Evolutionary conservation across 2,329 filamentous ascomycete genomes (phyloP).

Genomic region (Tolypocladium pustulatum): DNA sequence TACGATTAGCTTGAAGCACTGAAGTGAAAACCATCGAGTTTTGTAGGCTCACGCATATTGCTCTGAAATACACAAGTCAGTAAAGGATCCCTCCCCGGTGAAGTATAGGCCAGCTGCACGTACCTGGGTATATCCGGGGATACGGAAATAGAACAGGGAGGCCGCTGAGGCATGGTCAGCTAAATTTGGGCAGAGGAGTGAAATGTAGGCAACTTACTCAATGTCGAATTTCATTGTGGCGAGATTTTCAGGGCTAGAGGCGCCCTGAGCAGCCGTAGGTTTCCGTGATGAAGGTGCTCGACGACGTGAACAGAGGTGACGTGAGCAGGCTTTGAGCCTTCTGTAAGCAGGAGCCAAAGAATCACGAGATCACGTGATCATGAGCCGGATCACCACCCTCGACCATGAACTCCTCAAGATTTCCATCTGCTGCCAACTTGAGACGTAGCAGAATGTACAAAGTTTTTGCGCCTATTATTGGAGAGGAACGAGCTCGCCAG

Average conservation of each 20-base stretch:
- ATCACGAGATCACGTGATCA: constrained; percentile 21
- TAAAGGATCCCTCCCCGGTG: too few relatives aligned
- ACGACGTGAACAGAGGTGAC: constrained; percentile 1
- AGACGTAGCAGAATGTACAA: not conserved
- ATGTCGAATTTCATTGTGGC: constrained; percentile 41
- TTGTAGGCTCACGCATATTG: constrained; percentile 40
- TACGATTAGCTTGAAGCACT: not conserved
- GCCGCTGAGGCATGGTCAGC: constrained; percentile 30
- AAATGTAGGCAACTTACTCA: constrained; percentile 23
- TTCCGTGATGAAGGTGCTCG: not conserved
- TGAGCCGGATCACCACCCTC: not conserved
- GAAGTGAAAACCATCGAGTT: not conserved
- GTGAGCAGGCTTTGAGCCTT: not conserved
- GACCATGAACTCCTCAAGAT: not conserved
- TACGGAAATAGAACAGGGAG: constrained; percentile 48
- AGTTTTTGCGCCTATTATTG: not conserved
- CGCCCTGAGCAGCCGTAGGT: not conserved
- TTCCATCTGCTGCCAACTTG: not conserved
- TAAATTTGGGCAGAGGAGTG: not conserved
- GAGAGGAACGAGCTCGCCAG: not conserved
- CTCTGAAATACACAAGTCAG: constrained; percentile 21
- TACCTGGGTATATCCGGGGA: constrained; percentile 47
- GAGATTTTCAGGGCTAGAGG: not conserved
- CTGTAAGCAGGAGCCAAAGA: constrained; percentile 5
- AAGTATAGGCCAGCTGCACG: constrained; percentile 7